phyloP scores from a whole-genome alignment of 768 basidiomycete genomes.

The Tubosaeta sp. region DNA sequence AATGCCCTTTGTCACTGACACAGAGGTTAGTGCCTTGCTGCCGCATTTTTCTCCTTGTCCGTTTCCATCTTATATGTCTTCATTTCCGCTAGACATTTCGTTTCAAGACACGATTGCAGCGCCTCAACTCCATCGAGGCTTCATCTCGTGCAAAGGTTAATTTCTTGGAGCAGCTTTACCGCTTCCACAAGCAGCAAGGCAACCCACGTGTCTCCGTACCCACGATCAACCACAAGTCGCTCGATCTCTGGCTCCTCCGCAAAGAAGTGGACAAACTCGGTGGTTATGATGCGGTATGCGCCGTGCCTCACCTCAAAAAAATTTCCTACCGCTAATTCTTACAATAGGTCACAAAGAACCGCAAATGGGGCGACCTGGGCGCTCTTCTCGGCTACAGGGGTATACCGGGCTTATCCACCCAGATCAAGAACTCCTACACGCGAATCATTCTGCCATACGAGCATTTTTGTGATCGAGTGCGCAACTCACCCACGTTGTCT shows the following conservation, averaged over 20 bases:
- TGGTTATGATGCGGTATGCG: constrained; percentile 78
- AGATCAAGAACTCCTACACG: constrained; percentile 86
- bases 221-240: constrained; percentile 85
- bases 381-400: constrained; percentile 78
- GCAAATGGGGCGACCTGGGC: constrained; percentile 88
- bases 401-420: constrained; percentile 76
- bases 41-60: constrained; percentile 25
- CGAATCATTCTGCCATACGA: constrained; percentile 96
- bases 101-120: constrained; percentile 93
- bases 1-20: constrained; percentile 94
- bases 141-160: constrained; percentile 95
- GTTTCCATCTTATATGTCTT: constrained; percentile 20
- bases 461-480: constrained; percentile 75
- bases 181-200: constrained; percentile 94
- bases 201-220: constrained; percentile 89
- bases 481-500: constrained; percentile 53
- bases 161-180: constrained; percentile 94
- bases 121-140: constrained; percentile 95
- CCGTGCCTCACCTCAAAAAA: constrained; percentile 3
- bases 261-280: constrained; percentile 90
- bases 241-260: constrained; percentile 91
- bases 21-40: constrained; percentile 60
- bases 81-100: constrained; percentile 62
- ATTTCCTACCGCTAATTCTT: constrained; percentile 20
- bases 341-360: constrained; percentile 70